Percentiles rank a stretch among this genome's conserved stretches.
Conservation (phyloP, 2,329 filamentous ascomycete species). For the Colletotrichum siamense region DNA sequence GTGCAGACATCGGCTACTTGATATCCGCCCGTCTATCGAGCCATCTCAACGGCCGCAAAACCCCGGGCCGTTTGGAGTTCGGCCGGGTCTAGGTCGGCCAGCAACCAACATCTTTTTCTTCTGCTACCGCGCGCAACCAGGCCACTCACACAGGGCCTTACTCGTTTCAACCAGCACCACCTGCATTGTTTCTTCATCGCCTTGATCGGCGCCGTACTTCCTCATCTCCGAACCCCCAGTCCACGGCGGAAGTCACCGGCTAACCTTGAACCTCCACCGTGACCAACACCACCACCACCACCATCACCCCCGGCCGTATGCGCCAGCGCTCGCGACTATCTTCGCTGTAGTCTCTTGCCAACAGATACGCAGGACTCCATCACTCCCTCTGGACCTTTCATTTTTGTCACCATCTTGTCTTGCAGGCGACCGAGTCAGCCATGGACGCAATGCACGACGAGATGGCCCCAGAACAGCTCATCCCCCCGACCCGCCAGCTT, state of each 20-base stretch:
- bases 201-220: not conserved
- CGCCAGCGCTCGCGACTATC: not conserved
- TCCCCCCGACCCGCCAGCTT: constrained; percentile 38
- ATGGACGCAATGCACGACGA: constrained; percentile 20
- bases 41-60: not conserved
- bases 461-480: constrained; percentile 35
- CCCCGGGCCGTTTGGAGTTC: not conserved
- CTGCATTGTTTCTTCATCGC: not conserved
- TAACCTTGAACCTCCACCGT: not conserved
- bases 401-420: not conserved
- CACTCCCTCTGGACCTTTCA: not conserved
- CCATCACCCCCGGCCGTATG: not conserved
- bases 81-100: not conserved
- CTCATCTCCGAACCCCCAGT: not conserved
- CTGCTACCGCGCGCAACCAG: constrained; percentile 7
- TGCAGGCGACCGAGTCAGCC: constrained; percentile 6
- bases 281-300: not conserved
- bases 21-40: not conserved
- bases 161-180: not conserved
- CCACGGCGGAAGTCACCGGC: not conserved
- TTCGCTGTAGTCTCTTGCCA: not conserved
- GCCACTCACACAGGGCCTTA: not conserved
- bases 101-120: not conserved
- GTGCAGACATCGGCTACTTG: not conserved
- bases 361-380: not conserved